Evolutionary conservation across 768 basidiomycete species (phyloP), one percentile per base, ranked within the genome.

Genomic region (Crucibulum laeve): DNA sequence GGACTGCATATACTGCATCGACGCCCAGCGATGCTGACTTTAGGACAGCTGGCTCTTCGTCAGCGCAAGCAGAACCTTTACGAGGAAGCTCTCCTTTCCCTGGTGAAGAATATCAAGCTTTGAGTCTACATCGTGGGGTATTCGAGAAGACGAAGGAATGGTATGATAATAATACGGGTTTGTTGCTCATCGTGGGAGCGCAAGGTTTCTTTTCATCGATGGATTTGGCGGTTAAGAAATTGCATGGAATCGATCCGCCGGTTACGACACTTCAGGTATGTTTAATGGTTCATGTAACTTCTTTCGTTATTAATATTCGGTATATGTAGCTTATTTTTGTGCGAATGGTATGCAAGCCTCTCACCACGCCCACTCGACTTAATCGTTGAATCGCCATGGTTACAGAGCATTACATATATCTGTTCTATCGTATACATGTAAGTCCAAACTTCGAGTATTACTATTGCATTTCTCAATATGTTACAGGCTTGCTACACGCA

Each of bases 401-500:
- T n/a, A 10, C 22, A 40, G 38, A 21, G 38, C 8, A 47, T 45
- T 23, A 45, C 46, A 0, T 48, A 25, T n/a, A 7, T 53, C 19
- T 47, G 39, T 28, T 38, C 26, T 30, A 40, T 44, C 23, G 26
- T 26, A 32, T 42, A 45, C 22, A 44, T 47, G 41, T 45, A 28
- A 37, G 48, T 42, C 13, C 7, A 23, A 45, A 26, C 46, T 45
- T 35, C 17, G 25, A n/a, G 22, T 41, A 11, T 25, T 21, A 21
- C 21, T 13, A 44, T 36, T 25, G 26, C 14, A 45, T 45, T 26
- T 34, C 21, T 38, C 37, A 14, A n/a, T n/a, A n/a, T 39, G 25
- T 18, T 25, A 38, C 3, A 68, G 67, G 67, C 28, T 58, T 25
- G 50, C 71, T 65, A 72, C 57, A 50, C 49, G 64, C 21, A 59